A percentile compares a stretch with the other conserved stretches of the same genome.
phyloP scores from a whole-genome alignment of 2,329 filamentous ascomycete species.

The Talaromyces sp. region DNA sequence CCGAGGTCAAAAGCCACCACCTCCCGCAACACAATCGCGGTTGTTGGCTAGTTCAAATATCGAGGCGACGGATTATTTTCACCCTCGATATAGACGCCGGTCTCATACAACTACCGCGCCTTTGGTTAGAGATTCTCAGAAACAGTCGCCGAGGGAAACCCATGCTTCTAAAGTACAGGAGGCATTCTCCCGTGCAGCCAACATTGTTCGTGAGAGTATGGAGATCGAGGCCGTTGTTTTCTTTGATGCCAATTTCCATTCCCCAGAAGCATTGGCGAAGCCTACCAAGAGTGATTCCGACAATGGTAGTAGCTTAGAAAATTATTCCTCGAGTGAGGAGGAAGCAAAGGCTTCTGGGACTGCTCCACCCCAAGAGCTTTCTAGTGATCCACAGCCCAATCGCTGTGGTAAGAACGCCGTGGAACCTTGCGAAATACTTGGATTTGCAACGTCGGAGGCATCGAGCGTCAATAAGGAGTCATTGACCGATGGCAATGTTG shows the following conservation, averaged over 20 bases:
- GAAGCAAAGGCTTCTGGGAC: neutral
- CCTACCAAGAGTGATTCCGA: slow-evolving; percentile 5
- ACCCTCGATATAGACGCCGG: slow-evolving; percentile 1
- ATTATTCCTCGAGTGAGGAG: slow-evolving; percentile 14
- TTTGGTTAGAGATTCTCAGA: neutral
- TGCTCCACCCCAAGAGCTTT: neutral
- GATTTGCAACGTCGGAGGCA: slow-evolving; percentile 11
- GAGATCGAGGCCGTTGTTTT: slow-evolving; percentile 41
- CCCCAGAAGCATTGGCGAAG: slow-evolving; percentile 7
- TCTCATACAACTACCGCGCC: neutral
- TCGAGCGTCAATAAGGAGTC: slow-evolving; percentile 32
- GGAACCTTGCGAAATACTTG: slow-evolving; percentile 14
- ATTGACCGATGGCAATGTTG: slow-evolving; percentile 12
- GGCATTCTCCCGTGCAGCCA: slow-evolving; percentile 47
- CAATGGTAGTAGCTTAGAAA: slow-evolving; percentile 6
- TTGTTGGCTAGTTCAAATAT: neutral
- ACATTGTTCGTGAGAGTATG: slow-evolving; percentile 45
- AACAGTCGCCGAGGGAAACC: slow-evolving; percentile 6
- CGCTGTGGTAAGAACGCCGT: slow-evolving; percentile 1
- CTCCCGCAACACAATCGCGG: neutral
- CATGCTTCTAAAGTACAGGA: slow-evolving; percentile 12
- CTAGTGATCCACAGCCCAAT: neutral
- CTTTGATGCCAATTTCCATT: slow-evolving; percentile 22
- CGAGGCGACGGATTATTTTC: neutral
- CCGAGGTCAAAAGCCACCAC: neutral